Evolutionary conservation across 1,284 basidiomycete genomes (phyloP).

Genomic region (Heliocybe sulcata): DNA sequence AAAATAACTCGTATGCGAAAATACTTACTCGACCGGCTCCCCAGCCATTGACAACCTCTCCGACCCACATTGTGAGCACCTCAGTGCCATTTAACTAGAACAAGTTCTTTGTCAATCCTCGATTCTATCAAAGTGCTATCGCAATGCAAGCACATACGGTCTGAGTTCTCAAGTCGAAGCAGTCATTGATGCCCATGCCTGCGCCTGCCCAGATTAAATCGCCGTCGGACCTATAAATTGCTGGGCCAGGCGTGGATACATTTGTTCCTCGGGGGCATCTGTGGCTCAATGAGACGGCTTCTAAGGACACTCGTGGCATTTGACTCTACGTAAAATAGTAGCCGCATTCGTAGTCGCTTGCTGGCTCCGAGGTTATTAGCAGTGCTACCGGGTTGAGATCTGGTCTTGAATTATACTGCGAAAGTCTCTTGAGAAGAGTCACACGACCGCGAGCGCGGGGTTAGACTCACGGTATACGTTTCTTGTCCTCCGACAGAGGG

Average conservation of each 20-base stretch:
- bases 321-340: constrained; percentile 1
- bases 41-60: neutral
- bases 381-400: neutral
- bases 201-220: neutral
- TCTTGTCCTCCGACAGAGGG: neutral
- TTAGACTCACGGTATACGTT: neutral
- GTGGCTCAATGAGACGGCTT: neutral
- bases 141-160: neutral
- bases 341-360: constrained; percentile 1
- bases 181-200: neutral
- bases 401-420: neutral
- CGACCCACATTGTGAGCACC: constrained; percentile 1
- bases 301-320: neutral
- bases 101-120: neutral
- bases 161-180: constrained; percentile 2
- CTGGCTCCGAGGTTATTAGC: neutral
- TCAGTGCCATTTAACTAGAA: constrained; percentile 1
- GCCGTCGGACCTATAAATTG: neutral
- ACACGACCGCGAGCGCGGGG: neutral
- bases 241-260: constrained; percentile 1
- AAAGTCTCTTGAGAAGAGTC: neutral
- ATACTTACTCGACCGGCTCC: neutral
- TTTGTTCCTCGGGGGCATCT: constrained; percentile 1
- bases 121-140: no score
- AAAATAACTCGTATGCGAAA: neutral